phyloP scores from a whole-genome alignment of 2,329 filamentous ascomycete species.

The Cercospora zeae-maydis region DNA sequence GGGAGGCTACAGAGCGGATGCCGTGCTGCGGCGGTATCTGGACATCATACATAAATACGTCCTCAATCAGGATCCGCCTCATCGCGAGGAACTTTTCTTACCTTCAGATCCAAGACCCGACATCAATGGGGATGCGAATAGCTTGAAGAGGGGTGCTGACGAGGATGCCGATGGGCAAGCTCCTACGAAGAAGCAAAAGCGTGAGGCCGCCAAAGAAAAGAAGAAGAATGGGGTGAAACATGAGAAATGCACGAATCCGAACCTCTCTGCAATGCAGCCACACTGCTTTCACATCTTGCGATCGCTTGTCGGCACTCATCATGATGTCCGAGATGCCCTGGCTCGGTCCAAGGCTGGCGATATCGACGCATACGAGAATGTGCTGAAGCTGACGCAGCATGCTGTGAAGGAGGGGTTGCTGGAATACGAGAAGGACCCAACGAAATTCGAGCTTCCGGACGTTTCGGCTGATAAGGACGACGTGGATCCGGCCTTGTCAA shows the following conservation, averaged over 20 bases:
- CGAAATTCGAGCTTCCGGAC: conserved; percentile 32
- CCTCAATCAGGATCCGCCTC: conserved; percentile 62
- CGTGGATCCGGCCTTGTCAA: conserved; percentile 28
- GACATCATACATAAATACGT: conserved; percentile 83
- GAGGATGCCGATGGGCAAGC: conserved; percentile 49
- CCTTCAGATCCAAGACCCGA: conserved; percentile 51
- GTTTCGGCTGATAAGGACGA: conserved; percentile 24
- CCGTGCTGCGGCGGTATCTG: conserved; percentile 80
- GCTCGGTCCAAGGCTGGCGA: conserved; percentile 66
- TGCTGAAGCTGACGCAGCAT: conserved; percentile 70
- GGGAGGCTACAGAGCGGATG: conserved; percentile 85
- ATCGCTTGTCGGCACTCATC: conserved; percentile 74
- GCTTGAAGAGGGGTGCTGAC: conserved; percentile 29
- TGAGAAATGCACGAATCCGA: conserved; percentile 53
- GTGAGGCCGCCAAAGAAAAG: conserved; percentile 32
- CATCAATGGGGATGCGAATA: conserved; percentile 13
- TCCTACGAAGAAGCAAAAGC: conserved; percentile 51
- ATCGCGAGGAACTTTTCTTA: conserved; percentile 69
- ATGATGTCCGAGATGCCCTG: conserved; percentile 79
- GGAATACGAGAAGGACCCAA: conserved; percentile 55
- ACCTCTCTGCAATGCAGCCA: conserved; percentile 77
- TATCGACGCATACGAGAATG: conserved; percentile 70
- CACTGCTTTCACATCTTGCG: conserved; percentile 91
- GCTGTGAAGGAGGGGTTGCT: conserved; percentile 69
- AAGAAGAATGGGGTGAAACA: conserved; percentile 45